These are phyloP conservation scores for Trichosporon sp. DNA, from an alignment of 1,284 basidiomycete species.

Conservation along the genomic window DNA sequence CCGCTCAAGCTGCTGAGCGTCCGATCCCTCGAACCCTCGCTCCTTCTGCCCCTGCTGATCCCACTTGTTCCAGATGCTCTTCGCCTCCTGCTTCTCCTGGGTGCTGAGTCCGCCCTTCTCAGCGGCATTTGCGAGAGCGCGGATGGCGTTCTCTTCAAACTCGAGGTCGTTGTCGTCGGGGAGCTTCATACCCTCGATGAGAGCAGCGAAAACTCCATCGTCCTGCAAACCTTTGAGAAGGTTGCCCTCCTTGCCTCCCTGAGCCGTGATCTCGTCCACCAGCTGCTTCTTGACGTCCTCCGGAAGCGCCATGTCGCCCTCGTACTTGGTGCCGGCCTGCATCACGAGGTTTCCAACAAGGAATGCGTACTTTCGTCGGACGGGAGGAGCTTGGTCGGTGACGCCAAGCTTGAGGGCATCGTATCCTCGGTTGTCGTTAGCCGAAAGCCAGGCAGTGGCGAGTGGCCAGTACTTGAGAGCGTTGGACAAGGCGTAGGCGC, in stretches of 20 bases:
- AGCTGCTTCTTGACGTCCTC: constrained; percentile 35
- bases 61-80: constrained; percentile 33
- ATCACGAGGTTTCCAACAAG: constrained; percentile 71
- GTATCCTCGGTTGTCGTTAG: constrained; percentile 25
- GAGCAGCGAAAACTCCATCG: constrained; percentile 18
- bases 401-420: constrained; percentile 25
- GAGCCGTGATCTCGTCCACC: constrained; percentile 21
- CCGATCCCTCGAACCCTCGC: constrained; percentile 35
- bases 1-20: constrained; percentile 22
- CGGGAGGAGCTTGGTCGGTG: constrained; percentile 66
- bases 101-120: constrained; percentile 34
- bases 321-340: constrained; percentile 55
- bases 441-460: constrained; percentile 24
- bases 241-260: constrained; percentile 24
- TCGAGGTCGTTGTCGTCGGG: constrained; percentile 72
- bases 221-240: constrained; percentile 27
- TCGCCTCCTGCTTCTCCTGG: constrained; percentile 39
- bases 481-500: constrained; percentile 79
- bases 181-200: constrained; percentile 49
- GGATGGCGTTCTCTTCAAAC: constrained; percentile 71
- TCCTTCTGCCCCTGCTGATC: constrained; percentile 28
- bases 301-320: constrained; percentile 42
- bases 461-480: constrained; percentile 63
- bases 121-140: constrained; percentile 51
- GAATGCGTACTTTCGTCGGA: constrained; percentile 80